These are phyloP conservation scores for Aspergillus vadensis DNA, from an alignment of 2,329 filamentous ascomycete genomes.

Conservation along the genomic window DNA sequence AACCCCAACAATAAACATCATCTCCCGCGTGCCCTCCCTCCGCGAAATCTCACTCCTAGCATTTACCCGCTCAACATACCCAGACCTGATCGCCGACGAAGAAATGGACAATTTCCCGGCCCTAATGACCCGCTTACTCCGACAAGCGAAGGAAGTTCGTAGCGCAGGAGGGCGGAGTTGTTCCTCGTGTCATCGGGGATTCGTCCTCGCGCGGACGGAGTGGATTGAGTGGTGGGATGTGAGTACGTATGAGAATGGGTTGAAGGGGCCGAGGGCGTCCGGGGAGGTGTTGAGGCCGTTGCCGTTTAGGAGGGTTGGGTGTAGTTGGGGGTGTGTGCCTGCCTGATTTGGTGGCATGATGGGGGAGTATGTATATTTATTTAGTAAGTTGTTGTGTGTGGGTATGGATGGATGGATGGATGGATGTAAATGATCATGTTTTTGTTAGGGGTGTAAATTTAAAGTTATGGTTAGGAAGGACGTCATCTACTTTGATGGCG, in stretches of 20 bases:
- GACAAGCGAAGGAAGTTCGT: conserved; percentile 38
- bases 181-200: conserved; percentile 43
- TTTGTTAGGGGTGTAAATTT: no score
- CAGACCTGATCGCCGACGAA: conserved; percentile 40
- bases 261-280: conserved; percentile 34
- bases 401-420: no score
- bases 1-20: no score
- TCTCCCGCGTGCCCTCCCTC: conserved; percentile 31
- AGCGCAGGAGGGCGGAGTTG: conserved; percentile 42
- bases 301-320: conserved; percentile 44
- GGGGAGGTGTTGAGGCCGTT: conserved; percentile 39
- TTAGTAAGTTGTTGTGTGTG: no score
- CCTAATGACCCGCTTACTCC: conserved; percentile 39
- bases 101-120: conserved; percentile 38
- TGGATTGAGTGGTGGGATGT: conserved; percentile 52
- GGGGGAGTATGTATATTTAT: no score
- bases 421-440: no score
- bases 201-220: conserved; percentile 45
- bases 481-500: no score
- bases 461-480: no score
- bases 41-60: conserved; percentile 47
- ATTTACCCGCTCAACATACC: conserved; percentile 38
- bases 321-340: conserved; percentile 45
- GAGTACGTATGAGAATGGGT: conserved; percentile 41
- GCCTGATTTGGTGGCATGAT: conserved; percentile 16